Base-by-base conservation (phyloP, 306 rosid genomes). In the Cucumis melo region DNA sequence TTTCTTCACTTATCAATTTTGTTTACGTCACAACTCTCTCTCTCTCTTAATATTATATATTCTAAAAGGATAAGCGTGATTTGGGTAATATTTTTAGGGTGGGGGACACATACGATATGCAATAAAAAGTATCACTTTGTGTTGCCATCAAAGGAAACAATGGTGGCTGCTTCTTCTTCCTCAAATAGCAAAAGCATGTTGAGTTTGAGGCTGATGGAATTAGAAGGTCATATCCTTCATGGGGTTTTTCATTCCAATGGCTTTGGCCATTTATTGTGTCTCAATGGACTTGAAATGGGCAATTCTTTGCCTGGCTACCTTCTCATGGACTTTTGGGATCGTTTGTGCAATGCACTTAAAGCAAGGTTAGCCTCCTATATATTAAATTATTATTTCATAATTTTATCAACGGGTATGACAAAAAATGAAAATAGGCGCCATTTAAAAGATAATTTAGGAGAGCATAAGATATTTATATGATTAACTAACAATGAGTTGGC, bases 241-340 rank as follows among this genome's bases (percentile, higher is more conserved):
- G 97, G 91, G 77, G 93, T 89, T 56, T 84, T 93, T 83, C 98
- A 92, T 82, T 89, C 95, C 60, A 93, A 93, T 76, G 97, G 98
- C 71, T 70, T 70, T 23, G 48, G 13, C 48, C 48, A 42, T 42
- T 42, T 42, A 13, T 3, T 42, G 12, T 42, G 87, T 65, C 82
- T 87, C 60, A 91, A 91, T 84, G 97, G 98, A 5, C 73, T 87
- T 15, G 98, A 90, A 90, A 88, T 72, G 32, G 92, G 96, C 19
- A 91, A 92, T 0, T 82, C 90, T 62, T 68, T 77, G 81, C 73
- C 90, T 68, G 97, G 98, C 0, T 79, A 79, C 17, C 87, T 82
- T n/a, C 81, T 88, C 65, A 78, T 90, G 85, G 91, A 88, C 10
- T 85, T 93, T 76, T 93, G 97, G 97, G 92, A 93, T 27, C 91